These are phyloP conservation scores for Rheum nobile DNA, from an alignment of 148 eudicot species.

Conservation along the genomic window DNA sequence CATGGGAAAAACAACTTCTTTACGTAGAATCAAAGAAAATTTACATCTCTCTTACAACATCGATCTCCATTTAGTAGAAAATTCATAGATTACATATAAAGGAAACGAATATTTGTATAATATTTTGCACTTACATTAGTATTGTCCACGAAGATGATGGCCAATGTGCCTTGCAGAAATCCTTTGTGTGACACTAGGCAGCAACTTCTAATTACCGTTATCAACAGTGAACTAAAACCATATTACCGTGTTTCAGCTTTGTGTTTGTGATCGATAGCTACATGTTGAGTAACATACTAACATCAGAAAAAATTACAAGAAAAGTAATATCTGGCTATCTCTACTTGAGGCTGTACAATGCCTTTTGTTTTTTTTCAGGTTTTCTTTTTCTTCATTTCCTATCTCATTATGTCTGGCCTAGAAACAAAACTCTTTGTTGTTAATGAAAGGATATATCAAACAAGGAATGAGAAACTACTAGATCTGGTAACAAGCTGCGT, in stretches of 20 bases:
- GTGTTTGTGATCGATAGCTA: background rate
- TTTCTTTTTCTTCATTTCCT: background rate
- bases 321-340: background rate
- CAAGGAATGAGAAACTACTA: too few relatives aligned
- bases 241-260: background rate
- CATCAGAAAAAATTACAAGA: background rate
- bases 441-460: too few relatives aligned
- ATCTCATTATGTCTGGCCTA: background rate
- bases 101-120: background rate
- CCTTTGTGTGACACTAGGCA: background rate
- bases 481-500: background rate
- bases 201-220: background rate
- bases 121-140: background rate
- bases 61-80: background rate
- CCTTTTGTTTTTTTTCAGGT: too few relatives aligned
- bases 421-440: too few relatives aligned
- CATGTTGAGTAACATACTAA: background rate
- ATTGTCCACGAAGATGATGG: too few relatives aligned
- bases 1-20: background rate
- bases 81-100: background rate
- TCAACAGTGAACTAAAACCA: background rate
- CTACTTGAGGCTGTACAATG: too few relatives aligned
- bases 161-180: background rate
- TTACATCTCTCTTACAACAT: background rate
- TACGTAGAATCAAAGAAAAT: background rate